These are phyloP conservation scores for Scedosporium boydii DNA, from an alignment of 2,329 filamentous ascomycete species.

Conservation along the genomic window DNA sequence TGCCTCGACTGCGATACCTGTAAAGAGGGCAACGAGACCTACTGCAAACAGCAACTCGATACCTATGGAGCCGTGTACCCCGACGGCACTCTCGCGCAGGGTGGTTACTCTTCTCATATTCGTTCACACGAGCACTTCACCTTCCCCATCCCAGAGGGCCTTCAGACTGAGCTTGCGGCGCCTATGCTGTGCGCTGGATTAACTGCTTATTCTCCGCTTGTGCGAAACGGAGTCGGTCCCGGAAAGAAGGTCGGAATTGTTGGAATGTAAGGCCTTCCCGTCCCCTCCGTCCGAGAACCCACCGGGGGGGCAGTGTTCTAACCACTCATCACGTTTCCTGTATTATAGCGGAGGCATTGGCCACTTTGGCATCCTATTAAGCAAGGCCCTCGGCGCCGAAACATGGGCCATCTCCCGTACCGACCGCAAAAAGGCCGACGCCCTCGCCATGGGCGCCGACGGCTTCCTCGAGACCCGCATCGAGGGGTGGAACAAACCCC, in stretches of 20 bases:
- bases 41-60: constrained; percentile 26
- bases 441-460: constrained; percentile 42
- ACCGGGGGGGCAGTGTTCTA: too few species aligned
- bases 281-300: too few species aligned
- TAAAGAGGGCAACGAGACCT: constrained; percentile 30
- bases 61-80: constrained; percentile 43
- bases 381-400: constrained; percentile 52
- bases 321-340: background rate
- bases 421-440: constrained; percentile 37
- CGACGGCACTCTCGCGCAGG: constrained; percentile 49
- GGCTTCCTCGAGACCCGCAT: constrained; percentile 20
- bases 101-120: constrained; percentile 36
- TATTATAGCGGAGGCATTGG: constrained; percentile 42
- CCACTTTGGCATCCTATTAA: constrained; percentile 54
- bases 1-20: constrained; percentile 35
- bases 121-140: constrained; percentile 34
- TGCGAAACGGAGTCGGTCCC: constrained; percentile 48
- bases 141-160: constrained; percentile 26
- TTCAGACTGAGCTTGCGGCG: constrained; percentile 26
- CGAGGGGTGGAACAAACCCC: constrained; percentile 36
- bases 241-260: constrained; percentile 55
- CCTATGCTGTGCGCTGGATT: constrained; percentile 60
- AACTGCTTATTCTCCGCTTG: constrained; percentile 51
- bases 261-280: constrained; percentile 27
- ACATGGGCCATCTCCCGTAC: constrained; percentile 45